Evolutionary conservation across 805 yeast genomes (phyloP).

Genomic region (Wickerhamiella dianesei): DNA sequence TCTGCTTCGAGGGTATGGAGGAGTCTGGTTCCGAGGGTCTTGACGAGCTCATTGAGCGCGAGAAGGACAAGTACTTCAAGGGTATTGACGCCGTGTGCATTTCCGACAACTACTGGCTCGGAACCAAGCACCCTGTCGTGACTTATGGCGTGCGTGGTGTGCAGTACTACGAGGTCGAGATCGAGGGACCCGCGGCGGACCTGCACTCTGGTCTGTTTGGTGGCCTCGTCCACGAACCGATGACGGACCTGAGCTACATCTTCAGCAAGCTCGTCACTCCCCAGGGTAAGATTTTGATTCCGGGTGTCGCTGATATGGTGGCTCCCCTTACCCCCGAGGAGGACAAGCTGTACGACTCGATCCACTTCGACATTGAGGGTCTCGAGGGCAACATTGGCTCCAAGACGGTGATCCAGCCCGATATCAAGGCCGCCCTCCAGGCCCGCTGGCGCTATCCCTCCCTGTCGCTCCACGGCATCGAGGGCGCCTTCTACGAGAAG

Average conservation of each 20-base stretch:
- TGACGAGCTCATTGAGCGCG: slow-evolving; percentile 66
- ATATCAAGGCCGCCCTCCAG: slow-evolving; percentile 77
- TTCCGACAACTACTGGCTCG: slow-evolving; percentile 96
- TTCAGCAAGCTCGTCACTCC: slow-evolving; percentile 66
- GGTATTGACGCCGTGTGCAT: slow-evolving; percentile 90
- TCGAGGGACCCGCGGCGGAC: slow-evolving; percentile 92
- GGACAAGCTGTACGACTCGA: slow-evolving; percentile 61
- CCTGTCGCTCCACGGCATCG: slow-evolving; percentile 88
- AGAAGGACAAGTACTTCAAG: slow-evolving; percentile 69
- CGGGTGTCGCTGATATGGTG: slow-evolving; percentile 87
- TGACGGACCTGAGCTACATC: slow-evolving; percentile 78
- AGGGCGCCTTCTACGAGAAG: slow-evolving; percentile 87
- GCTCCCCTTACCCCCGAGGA: slow-evolving; percentile 83
- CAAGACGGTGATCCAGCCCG: slow-evolving; percentile 60
- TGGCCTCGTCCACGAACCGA: slow-evolving; percentile 93
- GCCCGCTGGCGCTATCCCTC: slow-evolving; percentile 99
- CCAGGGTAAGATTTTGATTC: slow-evolving; percentile 70
- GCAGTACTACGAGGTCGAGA: slow-evolving; percentile 71
- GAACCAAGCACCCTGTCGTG: slow-evolving; percentile 90
- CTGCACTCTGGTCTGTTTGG: slow-evolving; percentile 96
- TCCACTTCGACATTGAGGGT: slow-evolving; percentile 74
- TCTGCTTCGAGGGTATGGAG: slow-evolving; percentile 98
- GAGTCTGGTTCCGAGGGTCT: slow-evolving; percentile 92
- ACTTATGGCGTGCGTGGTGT: slow-evolving; percentile 97
- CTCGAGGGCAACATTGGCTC: slow-evolving; percentile 84